Evolutionary conservation across 208 protist species (phyloP).

Genomic region (Trypanosoma caninum): DNA sequence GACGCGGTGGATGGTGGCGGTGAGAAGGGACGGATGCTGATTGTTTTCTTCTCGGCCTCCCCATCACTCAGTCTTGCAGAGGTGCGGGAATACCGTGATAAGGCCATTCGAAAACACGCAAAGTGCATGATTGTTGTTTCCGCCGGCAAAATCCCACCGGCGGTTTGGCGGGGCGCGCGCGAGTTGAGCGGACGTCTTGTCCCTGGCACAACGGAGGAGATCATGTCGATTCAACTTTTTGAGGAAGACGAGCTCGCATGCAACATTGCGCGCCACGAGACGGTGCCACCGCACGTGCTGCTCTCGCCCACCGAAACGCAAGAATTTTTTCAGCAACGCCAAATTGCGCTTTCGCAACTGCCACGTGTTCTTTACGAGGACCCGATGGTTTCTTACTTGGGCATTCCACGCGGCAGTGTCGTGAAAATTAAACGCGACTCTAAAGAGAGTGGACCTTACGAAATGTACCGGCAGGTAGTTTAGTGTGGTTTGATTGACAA

Average conservation of each 20-base stretch:
- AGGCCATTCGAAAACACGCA: conserved; percentile 59
- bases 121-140: conserved; percentile 58
- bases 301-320: conserved; percentile 73
- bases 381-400: conserved; percentile 95
- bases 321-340: conserved; percentile 71
- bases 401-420: conserved; percentile 86
- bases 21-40: conserved; percentile 27
- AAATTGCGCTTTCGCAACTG: conserved; percentile 93
- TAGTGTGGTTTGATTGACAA: conserved; percentile 30
- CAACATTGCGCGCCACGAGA: conserved; percentile 95
- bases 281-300: conserved; percentile 92
- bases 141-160: conserved; percentile 41
- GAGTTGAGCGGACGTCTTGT: conserved; percentile 61
- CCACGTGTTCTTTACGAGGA: conserved; percentile 94
- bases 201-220: conserved; percentile 32
- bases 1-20: conserved; percentile 10
- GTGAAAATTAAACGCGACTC: conserved; percentile 93
- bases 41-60: conserved; percentile 65
- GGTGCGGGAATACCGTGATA: conserved; percentile 52
- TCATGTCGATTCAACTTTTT: conserved; percentile 92
- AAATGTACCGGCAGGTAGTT: conserved; percentile 97
- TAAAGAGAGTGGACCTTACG: conserved; percentile 95
- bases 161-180: conserved; percentile 49
- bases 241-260: conserved; percentile 92
- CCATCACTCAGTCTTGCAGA: conserved; percentile 46